Percentiles rank a stretch among this genome's conserved stretches.
Conservation (phyloP, 179 eudicot species). For the Corrigiola litoralis region DNA sequence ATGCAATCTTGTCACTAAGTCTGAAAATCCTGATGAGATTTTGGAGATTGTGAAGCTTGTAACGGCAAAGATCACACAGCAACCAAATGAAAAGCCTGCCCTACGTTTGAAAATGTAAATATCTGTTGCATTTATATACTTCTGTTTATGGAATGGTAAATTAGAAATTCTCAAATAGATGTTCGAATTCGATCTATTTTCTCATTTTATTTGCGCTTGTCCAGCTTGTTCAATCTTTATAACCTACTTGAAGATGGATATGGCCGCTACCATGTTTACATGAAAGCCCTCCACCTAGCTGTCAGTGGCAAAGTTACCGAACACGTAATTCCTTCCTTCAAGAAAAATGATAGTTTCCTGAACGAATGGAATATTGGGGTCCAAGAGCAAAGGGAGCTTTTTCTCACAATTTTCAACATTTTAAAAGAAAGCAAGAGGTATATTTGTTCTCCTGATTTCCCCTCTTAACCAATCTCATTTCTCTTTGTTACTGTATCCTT, state of each 20-base stretch:
- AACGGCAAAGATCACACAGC: conserved; percentile 60
- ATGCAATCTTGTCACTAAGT: conserved; percentile 68
- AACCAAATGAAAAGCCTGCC: conserved; percentile 78
- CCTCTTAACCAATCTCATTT: not conserved
- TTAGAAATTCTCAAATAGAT: no score
- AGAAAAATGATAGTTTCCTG: conserved; percentile 70
- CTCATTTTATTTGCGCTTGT: not conserved
- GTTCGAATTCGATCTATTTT: not conserved
- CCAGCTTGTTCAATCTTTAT: conserved; percentile 87
- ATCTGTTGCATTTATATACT: not conserved
- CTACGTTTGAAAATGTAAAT: conserved; percentile 77
- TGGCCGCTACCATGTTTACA: conserved; percentile 68
- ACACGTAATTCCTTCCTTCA: conserved; percentile 67
- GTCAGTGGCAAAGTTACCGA: conserved; percentile 69
- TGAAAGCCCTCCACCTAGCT: conserved; percentile 84
- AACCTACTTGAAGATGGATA: conserved; percentile 77
- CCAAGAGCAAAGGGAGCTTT: conserved; percentile 78
- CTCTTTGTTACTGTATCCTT: not conserved
- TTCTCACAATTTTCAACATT: conserved; percentile 54
- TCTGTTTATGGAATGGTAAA: not conserved
- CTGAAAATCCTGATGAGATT: conserved; percentile 66
- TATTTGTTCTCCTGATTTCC: not conserved
- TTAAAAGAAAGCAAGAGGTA: conserved; percentile 83
- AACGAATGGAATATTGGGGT: conserved; percentile 82
- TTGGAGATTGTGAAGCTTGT: conserved; percentile 82